These are phyloP conservation scores for Irineochytrium annulatum DNA, from an alignment of 192 early-diverging fungal genomes.

Conservation along the genomic window DNA sequence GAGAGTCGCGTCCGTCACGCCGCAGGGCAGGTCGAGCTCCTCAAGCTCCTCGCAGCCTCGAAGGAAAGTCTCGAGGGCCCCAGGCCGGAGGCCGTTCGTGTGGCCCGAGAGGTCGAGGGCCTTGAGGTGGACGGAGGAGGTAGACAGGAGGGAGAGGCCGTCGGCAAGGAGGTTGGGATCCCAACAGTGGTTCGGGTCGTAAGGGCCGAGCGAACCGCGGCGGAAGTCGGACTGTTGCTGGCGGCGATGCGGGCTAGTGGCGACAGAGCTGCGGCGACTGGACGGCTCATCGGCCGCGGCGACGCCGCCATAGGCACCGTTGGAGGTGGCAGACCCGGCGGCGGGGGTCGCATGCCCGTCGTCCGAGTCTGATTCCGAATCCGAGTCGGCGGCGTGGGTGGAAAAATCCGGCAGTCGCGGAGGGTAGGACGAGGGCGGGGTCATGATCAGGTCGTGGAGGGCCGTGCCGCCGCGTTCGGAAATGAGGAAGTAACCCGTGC, in stretches of 20 bases:
- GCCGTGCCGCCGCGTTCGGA: slow-evolving; percentile 12
- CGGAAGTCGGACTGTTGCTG: background rate
- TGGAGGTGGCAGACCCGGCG: too few relatives aligned
- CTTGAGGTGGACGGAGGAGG: slow-evolving; percentile 4
- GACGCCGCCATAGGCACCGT: too few relatives aligned
- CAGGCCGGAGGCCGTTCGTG: slow-evolving; percentile 12
- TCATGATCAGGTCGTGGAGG: slow-evolving; percentile 20
- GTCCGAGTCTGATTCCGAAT: background rate
- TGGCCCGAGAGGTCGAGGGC: slow-evolving; percentile 24
- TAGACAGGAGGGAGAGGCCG: background rate
- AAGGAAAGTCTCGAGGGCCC: slow-evolving; percentile 10
- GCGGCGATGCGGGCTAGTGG: too few relatives aligned
- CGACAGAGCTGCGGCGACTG: too few relatives aligned
- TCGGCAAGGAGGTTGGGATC: slow-evolving; percentile 3
- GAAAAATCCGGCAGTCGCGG: background rate
- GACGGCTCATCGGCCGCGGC: too few relatives aligned
- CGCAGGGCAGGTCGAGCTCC: slow-evolving; percentile 25
- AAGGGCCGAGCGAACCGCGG: background rate
- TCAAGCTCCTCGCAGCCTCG: slow-evolving; percentile 6
- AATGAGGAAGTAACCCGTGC: slow-evolving; percentile 5
- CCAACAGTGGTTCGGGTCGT: slow-evolving; percentile 3
- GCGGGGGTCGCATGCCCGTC: background rate
- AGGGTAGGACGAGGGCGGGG: slow-evolving; percentile 16
- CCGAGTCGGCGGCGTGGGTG: too few relatives aligned
- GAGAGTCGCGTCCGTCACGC: slow-evolving; percentile 12